Conservation (phyloP, 192 early-diverging fungal genomes). For the Oehlia diaphana region DNA sequence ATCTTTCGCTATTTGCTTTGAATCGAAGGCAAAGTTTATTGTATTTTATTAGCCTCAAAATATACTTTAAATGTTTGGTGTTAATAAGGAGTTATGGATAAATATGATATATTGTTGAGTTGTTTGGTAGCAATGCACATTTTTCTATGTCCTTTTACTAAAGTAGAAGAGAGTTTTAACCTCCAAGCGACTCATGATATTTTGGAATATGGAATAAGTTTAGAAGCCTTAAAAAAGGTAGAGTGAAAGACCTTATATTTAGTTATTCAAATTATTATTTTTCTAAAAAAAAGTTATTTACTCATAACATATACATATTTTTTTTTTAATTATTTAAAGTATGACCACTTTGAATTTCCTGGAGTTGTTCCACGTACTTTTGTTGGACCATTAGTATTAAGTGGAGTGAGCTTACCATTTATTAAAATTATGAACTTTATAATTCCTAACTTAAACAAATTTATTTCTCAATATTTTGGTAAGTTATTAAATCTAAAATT, state of each 20-base stretch:
- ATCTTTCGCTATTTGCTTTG: not conserved
- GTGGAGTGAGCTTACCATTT: slow-evolving; percentile 49
- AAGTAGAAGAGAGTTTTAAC: slow-evolving; percentile 98
- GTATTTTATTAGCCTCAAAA: not conserved
- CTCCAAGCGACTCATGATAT: slow-evolving; percentile 93
- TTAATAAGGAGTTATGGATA: slow-evolving; percentile 8
- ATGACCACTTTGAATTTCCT: slow-evolving; percentile 89
- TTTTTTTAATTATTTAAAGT: slow-evolving; percentile 34
- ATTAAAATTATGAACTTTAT: slow-evolving; percentile 34
- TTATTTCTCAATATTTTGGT: slow-evolving; percentile 45
- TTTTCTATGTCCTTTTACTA: slow-evolving; percentile 74
- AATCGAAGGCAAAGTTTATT: not conserved
- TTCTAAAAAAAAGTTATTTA: not conserved
- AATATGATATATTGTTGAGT: slow-evolving; percentile 18
- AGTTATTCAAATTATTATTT: not conserved
- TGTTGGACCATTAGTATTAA: slow-evolving; percentile 74
- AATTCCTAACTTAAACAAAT: slow-evolving; percentile 25
- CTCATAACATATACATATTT: not conserved
- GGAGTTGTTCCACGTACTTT: slow-evolving; percentile 96
- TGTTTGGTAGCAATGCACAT: slow-evolving; percentile 36
- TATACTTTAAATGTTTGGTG: not conserved
- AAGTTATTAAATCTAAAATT: slow-evolving; percentile 14
- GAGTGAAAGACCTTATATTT: not conserved
- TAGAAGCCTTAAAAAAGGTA: slow-evolving; percentile 33
- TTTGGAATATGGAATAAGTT: slow-evolving; percentile 53